Percentiles rank a stretch among this genome's conserved stretches.
Evolutionary conservation across 768 basidiomycete species (phyloP).

Genomic region (Tricholoma flavovirens): DNA sequence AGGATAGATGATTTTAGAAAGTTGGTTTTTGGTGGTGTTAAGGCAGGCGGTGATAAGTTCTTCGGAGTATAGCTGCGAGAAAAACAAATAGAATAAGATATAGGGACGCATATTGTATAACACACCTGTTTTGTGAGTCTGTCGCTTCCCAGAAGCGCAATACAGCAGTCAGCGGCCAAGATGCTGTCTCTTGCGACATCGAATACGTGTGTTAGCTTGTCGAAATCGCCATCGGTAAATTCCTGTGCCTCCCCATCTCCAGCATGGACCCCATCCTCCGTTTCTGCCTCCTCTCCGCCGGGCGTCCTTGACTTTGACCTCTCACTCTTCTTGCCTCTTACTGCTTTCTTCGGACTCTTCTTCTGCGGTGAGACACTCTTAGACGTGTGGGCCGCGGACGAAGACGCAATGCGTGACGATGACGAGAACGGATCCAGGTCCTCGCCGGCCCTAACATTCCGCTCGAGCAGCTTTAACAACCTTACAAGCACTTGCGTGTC

Average conservation of each 20-base stretch:
- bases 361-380: slow-evolving; percentile 46
- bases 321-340: slow-evolving; percentile 33
- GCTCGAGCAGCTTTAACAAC: slow-evolving; percentile 71
- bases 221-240: slow-evolving; percentile 43
- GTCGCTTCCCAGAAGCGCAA: slow-evolving; percentile 73
- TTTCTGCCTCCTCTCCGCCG: slow-evolving; percentile 29
- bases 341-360: slow-evolving; percentile 35
- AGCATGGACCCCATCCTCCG: slow-evolving; percentile 20
- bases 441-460: slow-evolving; percentile 72
- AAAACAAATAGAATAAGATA: neutral
- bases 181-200: slow-evolving; percentile 69
- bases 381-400: slow-evolving; percentile 6
- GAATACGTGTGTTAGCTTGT: slow-evolving; percentile 44
- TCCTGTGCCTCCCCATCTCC: slow-evolving; percentile 17
- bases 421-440: slow-evolving; percentile 64
- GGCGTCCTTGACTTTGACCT: slow-evolving; percentile 42
- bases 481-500: slow-evolving; percentile 58
- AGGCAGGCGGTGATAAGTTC: slow-evolving; percentile 84
- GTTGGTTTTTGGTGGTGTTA: slow-evolving; percentile 69
- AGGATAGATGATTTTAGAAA: slow-evolving; percentile 77
- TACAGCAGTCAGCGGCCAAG: slow-evolving; percentile 76
- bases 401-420: slow-evolving; percentile 12
- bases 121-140: slow-evolving; percentile 79
- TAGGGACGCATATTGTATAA: neutral
- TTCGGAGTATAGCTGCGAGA: slow-evolving; percentile 81